These are phyloP conservation scores for Colletotrichum cuscutae DNA, from an alignment of 2,329 filamentous ascomycete species.

Conservation along the genomic window DNA sequence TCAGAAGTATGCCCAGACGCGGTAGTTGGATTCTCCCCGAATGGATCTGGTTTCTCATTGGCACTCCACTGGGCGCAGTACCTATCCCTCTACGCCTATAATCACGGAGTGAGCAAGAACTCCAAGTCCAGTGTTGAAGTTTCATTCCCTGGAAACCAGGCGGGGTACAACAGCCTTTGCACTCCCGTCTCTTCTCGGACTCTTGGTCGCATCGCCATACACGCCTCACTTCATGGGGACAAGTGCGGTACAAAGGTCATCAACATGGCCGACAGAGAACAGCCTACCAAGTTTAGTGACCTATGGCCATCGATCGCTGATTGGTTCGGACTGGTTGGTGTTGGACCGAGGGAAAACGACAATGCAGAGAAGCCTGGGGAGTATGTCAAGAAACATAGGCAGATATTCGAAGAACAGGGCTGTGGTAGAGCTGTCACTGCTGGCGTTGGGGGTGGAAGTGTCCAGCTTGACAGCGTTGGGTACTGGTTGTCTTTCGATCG, in stretches of 20 bases:
- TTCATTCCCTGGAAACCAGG: slow-evolving; percentile 43
- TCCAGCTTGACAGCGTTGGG: slow-evolving; percentile 55
- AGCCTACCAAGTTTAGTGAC: slow-evolving; percentile 41
- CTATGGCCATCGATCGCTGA: slow-evolving; percentile 44
- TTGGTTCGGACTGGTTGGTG: slow-evolving; percentile 46
- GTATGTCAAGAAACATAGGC: slow-evolving; percentile 43
- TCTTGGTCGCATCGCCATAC: slow-evolving; percentile 43
- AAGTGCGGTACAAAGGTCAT: slow-evolving; percentile 44
- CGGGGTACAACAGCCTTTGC: slow-evolving; percentile 40
- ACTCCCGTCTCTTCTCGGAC: slow-evolving; percentile 45
- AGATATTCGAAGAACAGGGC: slow-evolving; percentile 42
- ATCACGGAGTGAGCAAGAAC: slow-evolving; percentile 34
- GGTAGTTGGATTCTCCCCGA: slow-evolving; percentile 51
- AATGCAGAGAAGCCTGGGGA: slow-evolving; percentile 39
- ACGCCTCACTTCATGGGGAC: slow-evolving; percentile 42
- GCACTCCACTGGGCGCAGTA: slow-evolving; percentile 53
- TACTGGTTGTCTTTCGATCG: slow-evolving; percentile 59
- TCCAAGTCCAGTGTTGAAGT: slow-evolving; percentile 6
- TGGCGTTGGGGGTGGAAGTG: slow-evolving; percentile 49
- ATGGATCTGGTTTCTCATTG: slow-evolving; percentile 48
- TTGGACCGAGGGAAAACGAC: slow-evolving; percentile 32
- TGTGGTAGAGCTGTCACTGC: slow-evolving; percentile 39
- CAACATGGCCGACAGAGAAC: slow-evolving; percentile 44
- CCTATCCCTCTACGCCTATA: slow-evolving; percentile 47
- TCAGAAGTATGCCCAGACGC: slow-evolving; percentile 50